Evolutionary conservation across 805 yeast species (phyloP), one percentile per base, ranked within the genome.

Genomic region (Kodamaea hsintzibuensis): DNA sequence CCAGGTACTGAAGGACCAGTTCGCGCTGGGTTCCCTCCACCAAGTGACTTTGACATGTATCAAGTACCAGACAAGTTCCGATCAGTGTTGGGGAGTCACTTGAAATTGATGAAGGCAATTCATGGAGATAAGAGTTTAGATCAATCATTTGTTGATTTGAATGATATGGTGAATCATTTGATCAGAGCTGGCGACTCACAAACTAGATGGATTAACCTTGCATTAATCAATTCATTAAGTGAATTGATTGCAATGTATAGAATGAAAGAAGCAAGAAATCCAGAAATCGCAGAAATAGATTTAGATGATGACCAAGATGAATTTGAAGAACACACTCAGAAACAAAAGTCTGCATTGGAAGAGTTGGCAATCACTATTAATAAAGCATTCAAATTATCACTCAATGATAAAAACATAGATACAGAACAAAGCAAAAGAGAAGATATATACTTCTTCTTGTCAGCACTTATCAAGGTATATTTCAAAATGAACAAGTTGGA

Each of bases 371-470:
- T 84, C 56, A 78, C 86, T 2, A 76, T 91, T 52, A 91, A 90
- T 67, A 79, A 83, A 55, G 81, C 92, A 6, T 88, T 90, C 71
- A 89, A 87, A 54, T 65, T 88, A 3, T 89, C 96, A 57, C 73
- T 91, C 44, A 89, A 88, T 57, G 97, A 91, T 68, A 79, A 92
- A 54, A 84, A 83, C 56, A 80, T 82, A n/a, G 80, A 80, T 25
- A 47, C 67, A 17, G 49, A 47, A 0, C 61, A 62, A 12, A 82
- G 86, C 56, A 87, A 88, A 63, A 78, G 85, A 61, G 68, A 70
- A 57, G 88, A 86, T 49, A 84, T 88, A 16, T 89, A 86, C 68
- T 85, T 81, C 68, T 86, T 90, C 65, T 81, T 88, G 16, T 85
- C 86, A 40, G 79, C 84, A 51, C 79, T 91, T 54, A 83, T 90